Base-by-base conservation (phyloP, 164 flowering plant genomes). In the Magnolia officinalis region DNA sequence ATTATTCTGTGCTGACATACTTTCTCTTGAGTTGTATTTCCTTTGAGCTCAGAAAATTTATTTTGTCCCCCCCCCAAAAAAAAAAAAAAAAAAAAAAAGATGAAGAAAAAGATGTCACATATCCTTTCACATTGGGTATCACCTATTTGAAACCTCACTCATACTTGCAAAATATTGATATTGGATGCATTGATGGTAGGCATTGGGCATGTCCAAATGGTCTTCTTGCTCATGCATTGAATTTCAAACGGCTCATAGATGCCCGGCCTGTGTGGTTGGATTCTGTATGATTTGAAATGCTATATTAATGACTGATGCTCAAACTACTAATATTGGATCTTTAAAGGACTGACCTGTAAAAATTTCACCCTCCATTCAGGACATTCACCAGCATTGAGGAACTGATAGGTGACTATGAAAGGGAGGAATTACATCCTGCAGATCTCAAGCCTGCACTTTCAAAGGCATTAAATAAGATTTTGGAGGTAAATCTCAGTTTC, bases 401-500 rank as follows among this genome's bases (percentile, higher is more conserved):
- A 76, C 77, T 95, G 72, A 81, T 78, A 78, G 87, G 77, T 70
- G 98, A 90, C 58, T 95, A 95, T 81, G 89, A 85, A 82, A 86
- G 79, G 73, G 97, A 89, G 67, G 81, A 79, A n/a, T 69, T 95
- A 74, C 98, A 92, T 81, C 98, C 98, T 24, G 97, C 82, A 49
- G 98, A 95, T 76, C 85, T 95, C 49, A 95, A 95, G 82, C 94
- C 93, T 55, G 87, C 95, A 70, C 84, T 95, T 21, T 71, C 97
- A 37, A 95, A 90, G 78, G 91, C 98, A 24, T 45, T 95, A 20
- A 95, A 95, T 75, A 87, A 78, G 78, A 95, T 95, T 67, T 81
- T 95, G 72, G 89, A 93, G 94, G 98, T 92, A 59, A n/a, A 19
- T 70, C 49, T 21, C 11, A 55, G 61, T 55, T 55, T 16, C 61